phyloP scores from a whole-genome alignment of 768 basidiomycete genomes.

The Pisolithus albus region DNA sequence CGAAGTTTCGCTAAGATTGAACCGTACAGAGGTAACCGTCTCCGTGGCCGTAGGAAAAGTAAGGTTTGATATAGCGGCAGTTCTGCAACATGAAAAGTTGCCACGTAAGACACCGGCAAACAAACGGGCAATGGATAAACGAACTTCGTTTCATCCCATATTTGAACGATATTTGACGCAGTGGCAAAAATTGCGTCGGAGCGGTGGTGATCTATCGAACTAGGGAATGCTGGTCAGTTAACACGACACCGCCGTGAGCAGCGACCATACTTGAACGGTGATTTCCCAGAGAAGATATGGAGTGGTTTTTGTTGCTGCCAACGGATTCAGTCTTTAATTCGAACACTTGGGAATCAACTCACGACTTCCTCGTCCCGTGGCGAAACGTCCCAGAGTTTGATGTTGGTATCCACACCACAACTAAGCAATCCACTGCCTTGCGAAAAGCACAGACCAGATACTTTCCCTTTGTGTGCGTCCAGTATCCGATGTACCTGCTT shows the following conservation, averaged over 20 bases:
- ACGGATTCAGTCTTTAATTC: slow-evolving; percentile 4
- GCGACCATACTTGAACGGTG: slow-evolving; percentile 75
- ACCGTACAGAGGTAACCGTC: slow-evolving; percentile 80
- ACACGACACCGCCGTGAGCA: background rate
- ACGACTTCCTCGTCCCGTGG: slow-evolving; percentile 35
- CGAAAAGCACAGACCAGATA: slow-evolving; percentile 75
- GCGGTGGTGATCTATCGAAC: slow-evolving; percentile 91
- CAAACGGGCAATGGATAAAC: background rate
- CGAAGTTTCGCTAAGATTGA: slow-evolving; percentile 91
- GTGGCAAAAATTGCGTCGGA: slow-evolving; percentile 89
- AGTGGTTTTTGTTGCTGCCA: slow-evolving; percentile 48
- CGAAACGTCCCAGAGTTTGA: slow-evolving; percentile 71
- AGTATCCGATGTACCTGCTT: slow-evolving; percentile 50
- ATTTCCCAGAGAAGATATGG: slow-evolving; percentile 77
- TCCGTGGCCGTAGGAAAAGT: slow-evolving; percentile 84
- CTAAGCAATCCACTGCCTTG: slow-evolving; percentile 57
- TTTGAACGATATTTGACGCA: slow-evolving; percentile 85
- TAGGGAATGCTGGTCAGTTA: slow-evolving; percentile 24
- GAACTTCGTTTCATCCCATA: slow-evolving; percentile 97
- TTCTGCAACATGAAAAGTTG: slow-evolving; percentile 38
- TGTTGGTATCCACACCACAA: slow-evolving; percentile 76
- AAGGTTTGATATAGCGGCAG: slow-evolving; percentile 77
- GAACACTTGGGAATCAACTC: slow-evolving; percentile 7
- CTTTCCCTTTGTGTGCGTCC: slow-evolving; percentile 77
- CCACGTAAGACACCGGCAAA: slow-evolving; percentile 6